Evolutionary conservation across 2,329 filamentous ascomycete genomes (phyloP).

Genomic region (Emmonsia crescens): DNA sequence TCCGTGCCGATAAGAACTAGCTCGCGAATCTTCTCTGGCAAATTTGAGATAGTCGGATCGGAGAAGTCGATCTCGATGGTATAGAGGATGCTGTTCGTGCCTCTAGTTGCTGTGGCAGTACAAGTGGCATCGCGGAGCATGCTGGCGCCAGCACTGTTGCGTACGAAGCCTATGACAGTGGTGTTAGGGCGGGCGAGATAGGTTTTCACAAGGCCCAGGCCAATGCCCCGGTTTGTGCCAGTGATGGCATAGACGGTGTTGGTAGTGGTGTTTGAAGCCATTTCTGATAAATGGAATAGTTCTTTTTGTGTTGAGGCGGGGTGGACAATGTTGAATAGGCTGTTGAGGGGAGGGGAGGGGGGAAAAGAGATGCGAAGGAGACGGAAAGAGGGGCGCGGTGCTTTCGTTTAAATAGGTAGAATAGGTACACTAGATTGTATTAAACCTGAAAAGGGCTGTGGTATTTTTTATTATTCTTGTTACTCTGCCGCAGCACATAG

Average conservation of each 20-base stretch:
- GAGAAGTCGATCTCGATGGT: constrained; percentile 17
- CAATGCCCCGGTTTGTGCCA: constrained; percentile 21
- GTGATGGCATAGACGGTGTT: constrained; percentile 22
- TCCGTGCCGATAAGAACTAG: background rate
- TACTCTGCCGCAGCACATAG: background rate
- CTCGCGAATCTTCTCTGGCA: constrained; percentile 9
- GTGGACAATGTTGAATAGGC: background rate
- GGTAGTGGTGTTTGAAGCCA: constrained; percentile 12
- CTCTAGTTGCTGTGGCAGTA: background rate
- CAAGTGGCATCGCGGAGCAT: constrained; percentile 8
- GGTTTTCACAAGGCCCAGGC: constrained; percentile 16
- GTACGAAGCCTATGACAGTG: constrained; percentile 17
- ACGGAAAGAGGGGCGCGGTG: background rate
- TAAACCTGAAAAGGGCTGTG: background rate
- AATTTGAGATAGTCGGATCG: constrained; percentile 1
- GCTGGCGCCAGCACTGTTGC: constrained; percentile 9
- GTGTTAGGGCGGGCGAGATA: constrained; percentile 16
- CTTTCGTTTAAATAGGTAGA: background rate
- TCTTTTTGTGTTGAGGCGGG: background rate
- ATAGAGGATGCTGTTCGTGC: constrained; percentile 11
- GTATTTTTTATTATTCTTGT: background rate
- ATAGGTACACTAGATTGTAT: too few species aligned
- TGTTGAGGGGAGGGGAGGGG: background rate
- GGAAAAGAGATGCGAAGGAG: too few species aligned
- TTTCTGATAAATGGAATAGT: background rate